Conservation (phyloP, 148 eudicot genomes). For the Euryodendron excelsum region DNA sequence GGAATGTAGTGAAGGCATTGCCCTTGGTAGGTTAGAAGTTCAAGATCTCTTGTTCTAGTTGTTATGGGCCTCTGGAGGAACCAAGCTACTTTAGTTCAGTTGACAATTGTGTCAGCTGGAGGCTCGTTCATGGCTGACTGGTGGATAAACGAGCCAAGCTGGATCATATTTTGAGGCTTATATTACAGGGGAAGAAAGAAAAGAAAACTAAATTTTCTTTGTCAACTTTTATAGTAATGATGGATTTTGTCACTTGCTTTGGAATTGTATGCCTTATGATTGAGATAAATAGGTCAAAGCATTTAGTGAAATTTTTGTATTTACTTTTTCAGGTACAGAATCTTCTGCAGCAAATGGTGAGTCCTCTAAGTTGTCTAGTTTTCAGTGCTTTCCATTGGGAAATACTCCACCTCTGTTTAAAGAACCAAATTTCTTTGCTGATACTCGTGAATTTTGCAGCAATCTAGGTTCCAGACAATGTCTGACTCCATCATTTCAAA, state of each 20-base stretch:
- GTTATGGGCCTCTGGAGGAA: not conserved
- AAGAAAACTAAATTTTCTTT: not conserved
- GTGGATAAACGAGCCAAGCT: too few species aligned
- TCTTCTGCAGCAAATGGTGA: slow-evolving; percentile 73
- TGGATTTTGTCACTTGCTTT: not conserved
- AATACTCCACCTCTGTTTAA: not conserved
- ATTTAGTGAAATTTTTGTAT: slow-evolving; percentile 14
- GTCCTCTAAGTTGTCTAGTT: not conserved
- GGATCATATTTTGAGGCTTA: not conserved
- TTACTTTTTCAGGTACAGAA: slow-evolving; percentile 55
- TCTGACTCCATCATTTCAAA: slow-evolving; percentile 62
- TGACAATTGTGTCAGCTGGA: not conserved
- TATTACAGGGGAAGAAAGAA: not conserved
- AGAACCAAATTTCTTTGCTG: not conserved
- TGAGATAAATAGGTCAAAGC: not conserved
- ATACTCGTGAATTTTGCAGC: slow-evolving; percentile 41
- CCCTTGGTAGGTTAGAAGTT: not conserved
- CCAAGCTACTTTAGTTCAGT: not conserved
- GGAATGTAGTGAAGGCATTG: not conserved
- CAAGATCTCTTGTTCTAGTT: not conserved
- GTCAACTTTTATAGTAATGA: not conserved
- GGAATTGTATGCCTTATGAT: not conserved
- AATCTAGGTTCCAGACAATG: slow-evolving; percentile 70
- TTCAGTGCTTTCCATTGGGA: not conserved
- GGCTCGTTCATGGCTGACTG: not conserved